Conservation (phyloP, 202 grass and related monocot species). For the Dendrocalamus latiflorus region DNA sequence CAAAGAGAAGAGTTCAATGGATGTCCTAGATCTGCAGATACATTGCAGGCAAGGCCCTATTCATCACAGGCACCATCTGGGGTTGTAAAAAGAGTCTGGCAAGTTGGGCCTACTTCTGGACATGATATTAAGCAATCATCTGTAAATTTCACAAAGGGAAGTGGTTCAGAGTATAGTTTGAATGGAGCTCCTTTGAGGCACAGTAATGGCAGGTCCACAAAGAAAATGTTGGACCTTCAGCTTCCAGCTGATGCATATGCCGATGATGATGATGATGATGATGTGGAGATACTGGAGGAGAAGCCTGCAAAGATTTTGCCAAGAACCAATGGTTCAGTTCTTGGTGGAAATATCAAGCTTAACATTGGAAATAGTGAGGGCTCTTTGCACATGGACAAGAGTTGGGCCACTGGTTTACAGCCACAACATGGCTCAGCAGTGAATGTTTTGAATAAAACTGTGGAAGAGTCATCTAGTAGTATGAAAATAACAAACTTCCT, state of each 20-base stretch:
- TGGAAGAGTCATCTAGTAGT: conserved; percentile 8
- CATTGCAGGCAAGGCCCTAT: conserved; percentile 37
- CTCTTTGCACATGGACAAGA: conserved; percentile 23
- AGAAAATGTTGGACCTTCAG: conserved; percentile 44
- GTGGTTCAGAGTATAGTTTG: conserved; percentile 23
- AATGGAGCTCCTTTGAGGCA: conserved; percentile 26
- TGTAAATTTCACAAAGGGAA: conserved; percentile 21
- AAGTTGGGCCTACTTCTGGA: conserved; percentile 2
- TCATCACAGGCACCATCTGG: conserved; percentile 31
- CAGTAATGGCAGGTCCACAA: conserved; percentile 15
- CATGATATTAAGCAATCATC: conserved; percentile 17
- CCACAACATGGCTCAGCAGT: neutral
- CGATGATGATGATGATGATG: conserved; percentile 25
- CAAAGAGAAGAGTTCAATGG: conserved; percentile 30
- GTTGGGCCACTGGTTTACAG: conserved; percentile 31
- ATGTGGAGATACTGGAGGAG: conserved; percentile 21
- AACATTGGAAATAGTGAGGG: conserved; percentile 11
- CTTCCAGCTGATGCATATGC: conserved; percentile 39
- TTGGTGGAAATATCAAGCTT: conserved; percentile 17
- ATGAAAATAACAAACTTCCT: conserved; percentile 24
- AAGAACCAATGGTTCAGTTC: conserved; percentile 6
- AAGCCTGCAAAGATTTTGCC: conserved; percentile 2
- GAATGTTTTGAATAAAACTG: conserved; percentile 34
- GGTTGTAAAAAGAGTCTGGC: conserved; percentile 17
- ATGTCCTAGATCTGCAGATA: conserved; percentile 25